These are phyloP conservation scores for Fagopyrum homotropicum DNA, from an alignment of 148 eudicot species.

Conservation along the genomic window DNA sequence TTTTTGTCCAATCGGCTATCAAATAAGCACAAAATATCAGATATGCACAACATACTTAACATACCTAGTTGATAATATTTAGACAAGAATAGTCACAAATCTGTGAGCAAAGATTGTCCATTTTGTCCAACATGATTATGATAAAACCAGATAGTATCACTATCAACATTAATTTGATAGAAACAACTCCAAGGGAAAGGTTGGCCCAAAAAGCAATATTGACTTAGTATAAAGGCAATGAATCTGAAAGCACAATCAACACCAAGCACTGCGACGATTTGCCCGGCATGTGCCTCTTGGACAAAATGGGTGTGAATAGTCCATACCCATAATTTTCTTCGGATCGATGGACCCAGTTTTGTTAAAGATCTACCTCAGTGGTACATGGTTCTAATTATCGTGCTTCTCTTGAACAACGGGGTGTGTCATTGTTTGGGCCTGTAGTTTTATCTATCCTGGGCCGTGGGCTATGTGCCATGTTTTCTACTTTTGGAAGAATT, in stretches of 20 bases:
- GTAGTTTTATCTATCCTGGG: neutral
- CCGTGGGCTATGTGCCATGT: neutral
- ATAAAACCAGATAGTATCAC: neutral
- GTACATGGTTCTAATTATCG: too few species aligned
- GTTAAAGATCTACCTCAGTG: too few species aligned
- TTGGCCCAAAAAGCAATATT: neutral
- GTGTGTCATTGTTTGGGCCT: neutral
- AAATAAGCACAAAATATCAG: too few species aligned
- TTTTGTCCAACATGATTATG: neutral
- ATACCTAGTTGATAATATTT: too few species aligned
- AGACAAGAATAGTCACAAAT: too few species aligned
- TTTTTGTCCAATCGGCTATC: too few species aligned
- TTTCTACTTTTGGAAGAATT: too few species aligned
- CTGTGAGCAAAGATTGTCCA: too few species aligned
- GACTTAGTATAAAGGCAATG: conserved; percentile 1
- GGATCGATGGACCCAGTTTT: too few species aligned
- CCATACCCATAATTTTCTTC: too few species aligned
- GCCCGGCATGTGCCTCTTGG: conserved; percentile 99
- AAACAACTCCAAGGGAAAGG: neutral
- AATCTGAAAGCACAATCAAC: conserved; percentile 94
- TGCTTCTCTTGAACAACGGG: neutral
- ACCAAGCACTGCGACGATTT: conserved; percentile 97
- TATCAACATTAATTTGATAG: neutral
- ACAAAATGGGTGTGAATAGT: conserved; percentile 4
- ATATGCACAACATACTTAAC: too few species aligned